Evolutionary conservation across 352 stramenopile species (phyloP), one percentile per base, ranked within the genome.

Genomic region (Phytophthora constricta): DNA sequence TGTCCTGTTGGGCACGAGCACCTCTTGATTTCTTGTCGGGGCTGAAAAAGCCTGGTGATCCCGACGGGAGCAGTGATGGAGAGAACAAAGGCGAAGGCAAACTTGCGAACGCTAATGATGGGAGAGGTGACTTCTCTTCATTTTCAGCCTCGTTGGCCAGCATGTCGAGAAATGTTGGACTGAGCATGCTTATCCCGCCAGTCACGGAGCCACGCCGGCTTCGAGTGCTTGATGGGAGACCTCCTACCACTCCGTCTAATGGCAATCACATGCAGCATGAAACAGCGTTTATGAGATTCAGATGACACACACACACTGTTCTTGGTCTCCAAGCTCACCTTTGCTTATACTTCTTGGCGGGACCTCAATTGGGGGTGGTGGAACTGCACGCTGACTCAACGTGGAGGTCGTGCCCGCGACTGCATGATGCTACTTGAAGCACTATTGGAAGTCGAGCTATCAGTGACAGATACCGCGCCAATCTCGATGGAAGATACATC

Each of bases 111-210:
- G 68, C 50, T 31, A 84, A 33, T 28, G 68, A 67, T 31, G 75
- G 67, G 19, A 87, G 27, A 43, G 68, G 49, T 9, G 68, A 79
- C 55, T 89, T 87, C 58, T 92, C 82, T 56, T 93, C 82, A 60
- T 62, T 80, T 61, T 80, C 73, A 8, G 60, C 72, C 47, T 82
- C 81, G 7, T 67, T 76, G 20, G 71, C 62, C 47, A 92, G 66
- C 54, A 91, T 88, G 50, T 92, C 86, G 54, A 94, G 68, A 52
- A 94, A 90, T 37, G 82, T 92, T 0, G 86, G 86, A 37, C 86
- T 94, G 55, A 94, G 84, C 74, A 91, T 87, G 20, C 59, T 68
- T 52, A 68, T 71, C 20, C 58, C 54, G 33, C 70, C 9, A 23
- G 41, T 55, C 1, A 47, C 33, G 58, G 54, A 71, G 28, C 68